Conservation (phyloP, 176 grass and related monocot genomes). For the Saccharum spontaneum region DNA sequence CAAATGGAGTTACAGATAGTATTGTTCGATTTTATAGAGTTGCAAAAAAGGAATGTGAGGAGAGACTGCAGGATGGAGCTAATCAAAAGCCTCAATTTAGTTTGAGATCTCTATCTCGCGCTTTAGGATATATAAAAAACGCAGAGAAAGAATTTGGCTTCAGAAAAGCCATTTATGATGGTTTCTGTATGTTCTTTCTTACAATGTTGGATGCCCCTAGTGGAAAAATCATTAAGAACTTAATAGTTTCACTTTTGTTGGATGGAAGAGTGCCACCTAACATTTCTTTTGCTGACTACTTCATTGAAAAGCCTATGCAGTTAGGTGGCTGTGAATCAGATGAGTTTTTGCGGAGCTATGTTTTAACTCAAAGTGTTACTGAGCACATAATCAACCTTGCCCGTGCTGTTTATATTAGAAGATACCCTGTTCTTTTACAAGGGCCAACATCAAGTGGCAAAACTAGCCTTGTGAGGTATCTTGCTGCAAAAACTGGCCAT, state of each 20-base stretch:
- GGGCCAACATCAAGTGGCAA: slow-evolving; percentile 96
- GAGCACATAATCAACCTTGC: slow-evolving; percentile 82
- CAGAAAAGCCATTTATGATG: slow-evolving; percentile 88
- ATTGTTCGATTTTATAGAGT: slow-evolving; percentile 87
- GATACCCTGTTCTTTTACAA: slow-evolving; percentile 89
- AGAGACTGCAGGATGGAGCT: slow-evolving; percentile 89
- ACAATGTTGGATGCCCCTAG: slow-evolving; percentile 84
- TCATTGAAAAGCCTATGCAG: slow-evolving; percentile 38
- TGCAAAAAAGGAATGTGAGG: slow-evolving; percentile 78
- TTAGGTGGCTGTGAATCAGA: slow-evolving; percentile 39
- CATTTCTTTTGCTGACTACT: slow-evolving; percentile 62
- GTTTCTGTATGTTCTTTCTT: slow-evolving; percentile 99
- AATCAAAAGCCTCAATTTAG: slow-evolving; percentile 96
- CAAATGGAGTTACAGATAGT: slow-evolving; percentile 48
- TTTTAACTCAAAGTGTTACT: slow-evolving; percentile 74
- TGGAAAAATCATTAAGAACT: slow-evolving; percentile 72
- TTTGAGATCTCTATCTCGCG: slow-evolving; percentile 87
- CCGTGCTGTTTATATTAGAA: slow-evolving; percentile 88
- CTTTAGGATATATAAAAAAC: slow-evolving; percentile 66
- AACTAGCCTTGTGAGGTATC: slow-evolving; percentile 86
- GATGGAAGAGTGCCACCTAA: slow-evolving; percentile 49
- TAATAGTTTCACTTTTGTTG: slow-evolving; percentile 59
- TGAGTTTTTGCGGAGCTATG: slow-evolving; percentile 60
- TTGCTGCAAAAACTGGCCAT: slow-evolving; percentile 84
- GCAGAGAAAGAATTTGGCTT: slow-evolving; percentile 69